Percentiles rank a stretch among this genome's conserved stretches.
Conservation (phyloP, 2,329 filamentous ascomycete genomes). For the Alternaria panax region DNA sequence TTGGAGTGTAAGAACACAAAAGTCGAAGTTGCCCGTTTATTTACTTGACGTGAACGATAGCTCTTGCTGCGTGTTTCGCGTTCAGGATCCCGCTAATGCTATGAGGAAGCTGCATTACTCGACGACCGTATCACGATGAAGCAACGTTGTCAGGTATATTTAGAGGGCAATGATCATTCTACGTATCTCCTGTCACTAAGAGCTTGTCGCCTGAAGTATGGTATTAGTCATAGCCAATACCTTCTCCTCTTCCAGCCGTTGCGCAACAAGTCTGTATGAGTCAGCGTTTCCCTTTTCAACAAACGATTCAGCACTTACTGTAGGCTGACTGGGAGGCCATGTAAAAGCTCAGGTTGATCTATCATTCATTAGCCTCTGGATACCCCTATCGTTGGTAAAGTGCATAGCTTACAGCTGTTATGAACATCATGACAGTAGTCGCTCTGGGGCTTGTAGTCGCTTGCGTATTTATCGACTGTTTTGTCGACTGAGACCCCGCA, state of each 20-base stretch:
- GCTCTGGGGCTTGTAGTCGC: conserved; percentile 40
- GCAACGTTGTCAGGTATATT: not conserved
- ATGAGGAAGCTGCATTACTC: not conserved
- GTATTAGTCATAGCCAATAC: conserved; percentile 50
- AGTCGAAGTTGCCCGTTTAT: not conserved
- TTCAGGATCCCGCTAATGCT: not conserved
- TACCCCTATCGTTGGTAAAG: no score
- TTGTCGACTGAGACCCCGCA: conserved; percentile 51
- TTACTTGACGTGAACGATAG: not conserved
- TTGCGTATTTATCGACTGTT: conserved; percentile 42
- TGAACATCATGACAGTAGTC: conserved; percentile 51
- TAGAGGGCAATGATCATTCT: not conserved
- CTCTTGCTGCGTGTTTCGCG: not conserved
- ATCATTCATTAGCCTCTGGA: not conserved
- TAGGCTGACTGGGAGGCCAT: conserved; percentile 55
- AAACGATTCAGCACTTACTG: conserved; percentile 35
- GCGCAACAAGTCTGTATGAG: conserved; percentile 43
- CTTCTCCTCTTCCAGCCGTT: conserved; percentile 54
- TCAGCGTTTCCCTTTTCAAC: not conserved
- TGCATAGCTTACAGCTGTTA: conserved; percentile 51
- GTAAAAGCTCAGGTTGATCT: conserved; percentile 50
- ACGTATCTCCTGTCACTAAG: not conserved
- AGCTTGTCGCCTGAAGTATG: conserved; percentile 41
- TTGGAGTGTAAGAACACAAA: not conserved
- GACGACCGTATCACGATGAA: not conserved